A percentile compares a stretch with the other conserved stretches of the same genome.
These are phyloP conservation scores for Penicillium sp. DNA, from an alignment of 2,329 filamentous ascomycete species.

Conservation along the genomic window DNA sequence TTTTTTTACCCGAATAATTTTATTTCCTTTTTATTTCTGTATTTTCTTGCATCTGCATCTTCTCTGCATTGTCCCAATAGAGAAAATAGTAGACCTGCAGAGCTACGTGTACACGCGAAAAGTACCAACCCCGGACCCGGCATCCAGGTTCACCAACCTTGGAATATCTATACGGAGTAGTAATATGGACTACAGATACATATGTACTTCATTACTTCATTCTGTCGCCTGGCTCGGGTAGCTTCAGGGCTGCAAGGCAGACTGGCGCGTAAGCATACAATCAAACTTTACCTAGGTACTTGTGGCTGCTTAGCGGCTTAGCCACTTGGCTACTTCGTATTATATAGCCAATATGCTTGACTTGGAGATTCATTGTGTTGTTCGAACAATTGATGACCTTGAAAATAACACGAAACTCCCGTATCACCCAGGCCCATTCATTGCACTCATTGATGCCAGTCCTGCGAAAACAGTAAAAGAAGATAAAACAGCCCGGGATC, in stretches of 20 bases:
- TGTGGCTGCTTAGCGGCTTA: neutral
- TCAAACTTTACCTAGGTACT: neutral
- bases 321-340: neutral
- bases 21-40: neutral
- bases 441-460: slow-evolving; percentile 29
- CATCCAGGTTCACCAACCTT: neutral
- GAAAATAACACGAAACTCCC: slow-evolving; percentile 28
- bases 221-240: neutral
- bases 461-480: slow-evolving; percentile 16
- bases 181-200: neutral
- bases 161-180: neutral
- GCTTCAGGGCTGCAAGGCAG: slow-evolving; percentile 1
- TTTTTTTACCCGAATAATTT: neutral
- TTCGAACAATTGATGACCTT: slow-evolving; percentile 2
- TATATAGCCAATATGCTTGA: neutral
- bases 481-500: slow-evolving; percentile 10
- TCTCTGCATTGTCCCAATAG: neutral
- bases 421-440: slow-evolving; percentile 30
- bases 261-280: neutral
- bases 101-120: neutral
- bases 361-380: slow-evolving; percentile 4
- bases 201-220: neutral
- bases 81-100: neutral
- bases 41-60: neutral
- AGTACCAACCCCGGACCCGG: neutral